Percentiles rank a stretch among this genome's conserved stretches.
Conservation (phyloP, 2,329 filamentous ascomycete species). For the Simplicillium aogashimaense region DNA sequence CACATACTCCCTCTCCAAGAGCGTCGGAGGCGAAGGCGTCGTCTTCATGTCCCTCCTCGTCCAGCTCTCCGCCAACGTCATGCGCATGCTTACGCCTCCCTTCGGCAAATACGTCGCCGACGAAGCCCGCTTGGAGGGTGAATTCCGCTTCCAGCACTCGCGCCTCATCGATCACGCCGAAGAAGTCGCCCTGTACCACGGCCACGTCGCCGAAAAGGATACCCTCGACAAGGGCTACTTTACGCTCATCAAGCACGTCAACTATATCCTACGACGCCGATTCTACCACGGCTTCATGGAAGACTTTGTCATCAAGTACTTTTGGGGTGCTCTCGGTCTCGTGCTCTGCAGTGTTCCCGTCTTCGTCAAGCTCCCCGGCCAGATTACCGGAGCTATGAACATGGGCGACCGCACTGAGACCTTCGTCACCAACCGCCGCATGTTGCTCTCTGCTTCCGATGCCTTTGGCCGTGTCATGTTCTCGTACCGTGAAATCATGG, state of each 20-base stretch:
- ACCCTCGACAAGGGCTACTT: constrained; percentile 98
- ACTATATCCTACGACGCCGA: constrained; percentile 79
- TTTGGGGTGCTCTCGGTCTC: constrained; percentile 91
- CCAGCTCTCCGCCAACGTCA: constrained; percentile 82
- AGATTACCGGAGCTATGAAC: constrained; percentile 36
- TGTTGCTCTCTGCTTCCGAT: constrained; percentile 88
- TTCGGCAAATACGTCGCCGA: constrained; percentile 98
- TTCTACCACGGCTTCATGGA: constrained; percentile 99
- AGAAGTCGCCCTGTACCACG: constrained; percentile 84
- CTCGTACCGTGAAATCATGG: constrained; percentile 94
- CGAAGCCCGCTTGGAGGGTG: constrained; percentile 86
- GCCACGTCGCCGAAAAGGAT: constrained; percentile 91
- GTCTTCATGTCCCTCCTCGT: constrained; percentile 93
- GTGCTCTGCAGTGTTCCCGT: constrained; percentile 90
- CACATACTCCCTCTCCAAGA: constrained; percentile 86
- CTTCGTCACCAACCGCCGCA: constrained; percentile 88
- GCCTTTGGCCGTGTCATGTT: constrained; percentile 96
- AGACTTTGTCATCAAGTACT: constrained; percentile 98
- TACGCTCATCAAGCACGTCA: constrained; percentile 97
- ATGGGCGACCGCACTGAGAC: constrained; percentile 65
- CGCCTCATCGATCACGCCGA: constrained; percentile 93
- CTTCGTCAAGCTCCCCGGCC: constrained; percentile 83
- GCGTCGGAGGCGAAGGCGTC: constrained; percentile 90
- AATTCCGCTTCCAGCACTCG: constrained; percentile 93
- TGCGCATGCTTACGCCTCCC: constrained; percentile 88